Evolutionary conservation across 495 filamentous ascomycete genomes (phyloP).

Genomic region (Penicillium maclennaniae): DNA sequence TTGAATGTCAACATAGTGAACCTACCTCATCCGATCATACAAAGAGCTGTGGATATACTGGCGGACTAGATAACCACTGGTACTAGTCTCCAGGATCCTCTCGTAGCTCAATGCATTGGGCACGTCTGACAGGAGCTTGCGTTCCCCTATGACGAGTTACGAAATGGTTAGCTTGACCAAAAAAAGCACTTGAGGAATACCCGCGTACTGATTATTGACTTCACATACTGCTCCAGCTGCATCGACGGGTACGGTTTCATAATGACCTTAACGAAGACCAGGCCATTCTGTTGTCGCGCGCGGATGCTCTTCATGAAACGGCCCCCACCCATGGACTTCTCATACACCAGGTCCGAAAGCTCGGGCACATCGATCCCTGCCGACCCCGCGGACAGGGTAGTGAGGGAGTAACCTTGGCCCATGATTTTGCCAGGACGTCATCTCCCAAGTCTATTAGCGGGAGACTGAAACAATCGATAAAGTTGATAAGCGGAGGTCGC

Average conservation of each 20-base stretch:
- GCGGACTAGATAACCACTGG: conserved; percentile 88
- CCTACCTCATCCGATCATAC: conserved; percentile 86
- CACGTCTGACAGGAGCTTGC: conserved; percentile 71
- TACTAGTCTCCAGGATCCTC: conserved; percentile 82
- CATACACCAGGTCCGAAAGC: conserved; percentile 82
- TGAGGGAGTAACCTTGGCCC: conserved; percentile 95
- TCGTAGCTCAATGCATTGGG: conserved; percentile 92
- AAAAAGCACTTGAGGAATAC: conserved; percentile 5
- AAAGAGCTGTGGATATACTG: conserved; percentile 95
- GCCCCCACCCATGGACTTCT: conserved; percentile 88
- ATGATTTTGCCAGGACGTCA: conserved; percentile 53
- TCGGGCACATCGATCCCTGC: conserved; percentile 93
- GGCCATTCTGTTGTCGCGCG: conserved; percentile 81
- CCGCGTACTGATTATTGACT: conserved; percentile 64
- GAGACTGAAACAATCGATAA: background rate
- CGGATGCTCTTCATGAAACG: conserved; percentile 96
- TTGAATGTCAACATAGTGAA: background rate
- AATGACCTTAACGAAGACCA: conserved; percentile 89
- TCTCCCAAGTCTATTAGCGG: conserved; percentile 20
- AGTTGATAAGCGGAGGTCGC: conserved; percentile 10
- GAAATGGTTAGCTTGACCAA: conserved; percentile 23
- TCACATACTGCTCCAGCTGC: conserved; percentile 72
- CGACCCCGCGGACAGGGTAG: conserved; percentile 81
- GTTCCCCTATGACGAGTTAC: conserved; percentile 63
- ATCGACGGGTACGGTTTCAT: conserved; percentile 82